Conservation (phyloP, 2,329 filamentous ascomycete genomes). For the Hortaea sp. region DNA sequence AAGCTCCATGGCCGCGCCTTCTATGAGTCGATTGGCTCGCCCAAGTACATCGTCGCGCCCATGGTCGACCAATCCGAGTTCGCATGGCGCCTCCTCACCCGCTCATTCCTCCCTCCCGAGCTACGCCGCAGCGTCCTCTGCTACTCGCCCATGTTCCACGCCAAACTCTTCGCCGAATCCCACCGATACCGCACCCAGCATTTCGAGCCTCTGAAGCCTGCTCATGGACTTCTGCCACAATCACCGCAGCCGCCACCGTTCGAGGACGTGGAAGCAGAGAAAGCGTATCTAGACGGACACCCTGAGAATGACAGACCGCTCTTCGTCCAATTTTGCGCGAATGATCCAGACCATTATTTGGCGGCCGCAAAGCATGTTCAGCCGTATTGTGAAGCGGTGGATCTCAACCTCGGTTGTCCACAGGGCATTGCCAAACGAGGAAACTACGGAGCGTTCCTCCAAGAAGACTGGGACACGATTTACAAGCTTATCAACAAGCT, state of each 20-base stretch:
- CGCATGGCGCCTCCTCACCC: conserved; percentile 93
- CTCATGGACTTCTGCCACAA: conserved; percentile 10
- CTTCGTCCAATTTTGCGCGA: conserved; percentile 94
- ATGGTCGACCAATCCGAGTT: conserved; percentile 99
- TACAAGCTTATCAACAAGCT: conserved; percentile 74
- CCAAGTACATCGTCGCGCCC: conserved; percentile 81
- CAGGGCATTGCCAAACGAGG: conserved; percentile 89
- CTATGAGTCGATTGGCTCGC: conserved; percentile 88
- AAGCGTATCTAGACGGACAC: conserved; percentile 73
- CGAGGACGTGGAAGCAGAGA: conserved; percentile 13
- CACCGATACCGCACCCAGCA: conserved; percentile 66
- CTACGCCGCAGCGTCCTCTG: conserved; percentile 57
- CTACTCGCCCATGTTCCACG: conserved; percentile 95
- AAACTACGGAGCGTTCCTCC: conserved; percentile 86
- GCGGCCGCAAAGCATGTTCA: conserved; percentile 67
- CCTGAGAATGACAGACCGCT: conserved; percentile 74
- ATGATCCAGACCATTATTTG: conserved; percentile 70
- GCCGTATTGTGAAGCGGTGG: conserved; percentile 87
- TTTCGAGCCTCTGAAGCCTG: conserved; percentile 57
- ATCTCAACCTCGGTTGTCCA: conserved; percentile 90
- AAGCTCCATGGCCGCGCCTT: conserved; percentile 62
- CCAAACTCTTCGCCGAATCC: conserved; percentile 72
- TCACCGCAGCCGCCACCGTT: conserved; percentile 13
- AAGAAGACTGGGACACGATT: conserved; percentile 82
- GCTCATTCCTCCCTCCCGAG: conserved; percentile 70